Evolutionary conservation across 1,139 yeast species (phyloP), one percentile per base, ranked within the genome.

Genomic region (Debaryomyces psychrophilus): DNA sequence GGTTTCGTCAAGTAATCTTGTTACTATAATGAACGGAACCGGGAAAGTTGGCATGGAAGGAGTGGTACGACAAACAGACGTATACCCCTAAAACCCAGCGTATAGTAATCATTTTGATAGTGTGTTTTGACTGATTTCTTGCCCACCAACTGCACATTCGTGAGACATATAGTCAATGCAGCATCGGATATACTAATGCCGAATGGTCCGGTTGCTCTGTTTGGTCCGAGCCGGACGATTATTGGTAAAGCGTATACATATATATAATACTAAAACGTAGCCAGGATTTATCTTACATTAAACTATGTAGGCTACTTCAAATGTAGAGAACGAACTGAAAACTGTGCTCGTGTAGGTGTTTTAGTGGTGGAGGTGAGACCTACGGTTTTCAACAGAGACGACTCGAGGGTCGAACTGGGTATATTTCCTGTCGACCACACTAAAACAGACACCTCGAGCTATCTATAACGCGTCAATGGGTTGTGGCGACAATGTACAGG

Each of bases 1-100:
- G 34, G n/a, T 20, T 33, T 33, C 36, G 36, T 33, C 36, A 18
- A 33, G 36, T 23, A 20, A 18, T n/a, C 25, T 31, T 8, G 36
- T 18, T 11, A 33, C 25, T 7, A 33, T 2, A 14, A 11, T 18
- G 15, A 33, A 11, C 17, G 7, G 18, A 7, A 11, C n/a, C 14
- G 36, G 36, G 11, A 20, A 18, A 33, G 14, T 18, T 11, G 36
- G 36, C 5, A 9, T 33, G 18, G 35, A 11, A n/a, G 25, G 3
- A 4, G 11, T 6, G 6, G 14, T 33, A 18, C n/a, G n/a, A 12
- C 9, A 33, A 17, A 7, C 18, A 5, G 11, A 20, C 26, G 4
- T 33, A 33, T 5, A 8, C n/a, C n/a, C 4, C 5, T 8, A 29
- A 15, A 18, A 5, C 2, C 12, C 14, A 8, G 2, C 11, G 18